phyloP scores from a whole-genome alignment of 2,329 filamentous ascomycete species.

The Aspergillus persii region DNA sequence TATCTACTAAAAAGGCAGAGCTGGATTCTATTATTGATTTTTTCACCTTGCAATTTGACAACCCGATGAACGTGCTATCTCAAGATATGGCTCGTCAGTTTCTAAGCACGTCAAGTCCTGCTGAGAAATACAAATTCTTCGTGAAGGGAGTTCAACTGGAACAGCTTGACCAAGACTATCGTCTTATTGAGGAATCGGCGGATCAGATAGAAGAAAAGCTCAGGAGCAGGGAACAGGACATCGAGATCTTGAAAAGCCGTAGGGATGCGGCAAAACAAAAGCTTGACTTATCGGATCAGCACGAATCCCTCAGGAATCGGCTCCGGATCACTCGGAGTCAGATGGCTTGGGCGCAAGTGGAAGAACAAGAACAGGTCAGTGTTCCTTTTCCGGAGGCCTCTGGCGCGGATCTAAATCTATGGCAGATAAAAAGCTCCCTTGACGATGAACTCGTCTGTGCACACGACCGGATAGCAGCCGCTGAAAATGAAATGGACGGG shows the following conservation, averaged over 20 bases:
- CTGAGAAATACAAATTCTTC: constrained; percentile 95
- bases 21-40: constrained; percentile 92
- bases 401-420: constrained; percentile 10
- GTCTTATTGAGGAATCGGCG: constrained; percentile 73
- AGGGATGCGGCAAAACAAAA: constrained; percentile 63
- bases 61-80: constrained; percentile 91
- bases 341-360: constrained; percentile 84
- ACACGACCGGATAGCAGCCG: constrained; percentile 50
- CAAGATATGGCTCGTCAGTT: constrained; percentile 95
- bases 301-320: constrained; percentile 62
- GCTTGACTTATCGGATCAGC: constrained; percentile 64
- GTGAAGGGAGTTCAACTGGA: constrained; percentile 91
- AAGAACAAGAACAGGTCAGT: constrained; percentile 63
- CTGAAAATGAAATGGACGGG: constrained; percentile 42
- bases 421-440: constrained; percentile 36
- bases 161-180: constrained; percentile 87
- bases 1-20: constrained; percentile 81
- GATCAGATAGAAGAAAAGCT: constrained; percentile 69
- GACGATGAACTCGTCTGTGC: constrained; percentile 33
- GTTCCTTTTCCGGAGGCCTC: background rate
- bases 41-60: constrained; percentile 91
- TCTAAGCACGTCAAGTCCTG: constrained; percentile 75
- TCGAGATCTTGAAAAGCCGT: constrained; percentile 58
- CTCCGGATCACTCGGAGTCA: constrained; percentile 62
- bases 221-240: constrained; percentile 59